Evolutionary conservation across 106 monocot species (phyloP), one percentile per base, ranked within the genome.

Genomic region (Apostasia ramifera): DNA sequence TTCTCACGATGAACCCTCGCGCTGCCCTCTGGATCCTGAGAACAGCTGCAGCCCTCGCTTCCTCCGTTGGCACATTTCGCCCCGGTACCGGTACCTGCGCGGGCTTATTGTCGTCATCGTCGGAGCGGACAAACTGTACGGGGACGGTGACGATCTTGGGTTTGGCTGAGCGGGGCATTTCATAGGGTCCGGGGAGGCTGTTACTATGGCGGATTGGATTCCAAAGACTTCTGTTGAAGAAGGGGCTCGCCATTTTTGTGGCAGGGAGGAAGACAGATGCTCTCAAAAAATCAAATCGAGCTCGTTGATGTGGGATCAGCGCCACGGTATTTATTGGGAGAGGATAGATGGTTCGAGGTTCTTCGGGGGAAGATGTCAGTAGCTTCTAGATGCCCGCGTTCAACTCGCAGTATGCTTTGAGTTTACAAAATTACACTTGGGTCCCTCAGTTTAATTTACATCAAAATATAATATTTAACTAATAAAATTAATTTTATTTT

Each of bases 1-100:
- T 88, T 67, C 94, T 61, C 73, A 83, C 94, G 44, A 85, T 1
- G 63, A 80, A 86, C 3, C 94, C 91, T 11, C 91, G 71, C 38
- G 58, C 57, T 10, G 55, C 79, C 61, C 62, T 85, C 79, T 91
- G 94, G 48, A 94, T 60, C 57, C 12, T 81, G 72, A 88, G 38
- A 2, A 83, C 85, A 3, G 91, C 87, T 2, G 68, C 26, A 15
- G 3, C n/a, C 39, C 26, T 69, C 12, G 11, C 63, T 44, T 43
- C 66, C 67, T 1, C 42, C 14, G 47, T 4, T 5, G 37, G 1
- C 2, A 13, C 8, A 3, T 3, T 40, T 38, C 55, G n/a, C 66
- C 52, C 45, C 67, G 68, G 43, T n/a, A 8, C 43, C 40, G 42
- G 53, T 2, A 12, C 6, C 54, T 8, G 40, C 14, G 44, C 41